Conservation (phyloP, 2,329 filamentous ascomycete species). For the Beauveria asiatica region DNA sequence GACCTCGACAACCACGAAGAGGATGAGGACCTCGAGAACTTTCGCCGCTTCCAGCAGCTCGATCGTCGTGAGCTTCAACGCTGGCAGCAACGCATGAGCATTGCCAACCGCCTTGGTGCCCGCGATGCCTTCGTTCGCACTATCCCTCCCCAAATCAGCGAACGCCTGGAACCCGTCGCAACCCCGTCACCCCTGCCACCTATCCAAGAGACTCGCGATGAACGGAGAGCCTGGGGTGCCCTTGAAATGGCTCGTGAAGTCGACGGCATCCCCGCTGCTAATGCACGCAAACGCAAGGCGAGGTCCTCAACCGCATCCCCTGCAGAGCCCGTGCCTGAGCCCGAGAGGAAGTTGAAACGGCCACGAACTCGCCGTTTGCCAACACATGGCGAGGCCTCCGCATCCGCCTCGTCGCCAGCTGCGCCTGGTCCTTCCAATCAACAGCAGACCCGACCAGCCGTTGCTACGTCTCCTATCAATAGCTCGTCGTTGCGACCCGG, state of each 20-base stretch:
- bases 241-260: conserved; percentile 76
- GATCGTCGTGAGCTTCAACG: conserved; percentile 55
- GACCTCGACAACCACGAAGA: conserved; percentile 39
- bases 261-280: conserved; percentile 40
- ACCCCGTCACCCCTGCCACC: conserved; percentile 29
- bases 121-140: conserved; percentile 61
- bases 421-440: conserved; percentile 17
- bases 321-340: conserved; percentile 57
- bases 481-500: not conserved
- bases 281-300: conserved; percentile 63
- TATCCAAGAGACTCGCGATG: conserved; percentile 63
- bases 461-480: conserved; percentile 12
- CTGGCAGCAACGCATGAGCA: conserved; percentile 77
- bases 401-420: conserved; percentile 28
- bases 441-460: not conserved
- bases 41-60: conserved; percentile 43
- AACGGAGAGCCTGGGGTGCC: conserved; percentile 79
- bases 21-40: conserved; percentile 62
- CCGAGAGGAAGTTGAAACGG: conserved; percentile 77
- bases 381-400: conserved; percentile 37
- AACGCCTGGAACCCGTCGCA: conserved; percentile 45
- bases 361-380: conserved; percentile 67
- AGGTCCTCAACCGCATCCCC: conserved; percentile 65
- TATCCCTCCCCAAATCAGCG: conserved; percentile 48
- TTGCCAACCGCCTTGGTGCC: conserved; percentile 72